A percentile compares a stretch with the other conserved stretches of the same genome.
phyloP scores from a whole-genome alignment of 1,284 basidiomycete species.

The Malassezia nana region DNA sequence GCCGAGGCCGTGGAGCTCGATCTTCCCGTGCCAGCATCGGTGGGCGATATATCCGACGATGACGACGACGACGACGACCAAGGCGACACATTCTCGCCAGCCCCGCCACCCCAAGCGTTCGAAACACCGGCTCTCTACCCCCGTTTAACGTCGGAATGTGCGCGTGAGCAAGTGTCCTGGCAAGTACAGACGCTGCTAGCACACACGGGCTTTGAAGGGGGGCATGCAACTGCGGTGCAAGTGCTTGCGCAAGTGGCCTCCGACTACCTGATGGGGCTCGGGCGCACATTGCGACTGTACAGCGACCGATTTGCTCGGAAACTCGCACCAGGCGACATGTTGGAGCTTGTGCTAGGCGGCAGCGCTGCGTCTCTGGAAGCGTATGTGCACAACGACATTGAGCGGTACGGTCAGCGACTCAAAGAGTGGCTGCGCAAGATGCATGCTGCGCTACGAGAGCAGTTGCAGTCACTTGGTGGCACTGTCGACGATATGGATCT shows the following conservation, averaged over 20 bases:
- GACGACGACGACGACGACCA: slow-evolving; percentile 18
- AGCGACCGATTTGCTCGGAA: slow-evolving; percentile 66
- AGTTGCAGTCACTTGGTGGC: slow-evolving; percentile 52
- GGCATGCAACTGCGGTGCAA: slow-evolving; percentile 56
- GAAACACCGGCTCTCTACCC: neutral
- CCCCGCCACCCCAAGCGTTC: neutral
- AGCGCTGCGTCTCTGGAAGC: slow-evolving; percentile 67
- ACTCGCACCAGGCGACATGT: slow-evolving; percentile 83
- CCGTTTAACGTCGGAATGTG: slow-evolving; percentile 13
- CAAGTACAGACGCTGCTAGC: slow-evolving; percentile 32
- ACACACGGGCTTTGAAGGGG: slow-evolving; percentile 42
- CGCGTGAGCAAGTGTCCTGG: slow-evolving; percentile 24
- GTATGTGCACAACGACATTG: slow-evolving; percentile 79
- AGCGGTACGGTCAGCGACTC: slow-evolving; percentile 67
- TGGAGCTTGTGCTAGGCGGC: slow-evolving; percentile 70
- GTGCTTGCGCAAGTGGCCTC: slow-evolving; percentile 68
- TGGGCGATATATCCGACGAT: slow-evolving; percentile 31
- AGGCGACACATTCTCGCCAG: no score
- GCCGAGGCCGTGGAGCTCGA: slow-evolving; percentile 37
- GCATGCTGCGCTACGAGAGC: slow-evolving; percentile 66
- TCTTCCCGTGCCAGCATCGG: slow-evolving; percentile 35
- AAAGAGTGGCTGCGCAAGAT: slow-evolving; percentile 75
- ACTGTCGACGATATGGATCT: slow-evolving; percentile 60
- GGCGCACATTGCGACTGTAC: slow-evolving; percentile 70
- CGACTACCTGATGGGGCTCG: slow-evolving; percentile 75